These are phyloP conservation scores for Cordyceps cicadae DNA, from an alignment of 2,329 filamentous ascomycete genomes.

Conservation along the genomic window DNA sequence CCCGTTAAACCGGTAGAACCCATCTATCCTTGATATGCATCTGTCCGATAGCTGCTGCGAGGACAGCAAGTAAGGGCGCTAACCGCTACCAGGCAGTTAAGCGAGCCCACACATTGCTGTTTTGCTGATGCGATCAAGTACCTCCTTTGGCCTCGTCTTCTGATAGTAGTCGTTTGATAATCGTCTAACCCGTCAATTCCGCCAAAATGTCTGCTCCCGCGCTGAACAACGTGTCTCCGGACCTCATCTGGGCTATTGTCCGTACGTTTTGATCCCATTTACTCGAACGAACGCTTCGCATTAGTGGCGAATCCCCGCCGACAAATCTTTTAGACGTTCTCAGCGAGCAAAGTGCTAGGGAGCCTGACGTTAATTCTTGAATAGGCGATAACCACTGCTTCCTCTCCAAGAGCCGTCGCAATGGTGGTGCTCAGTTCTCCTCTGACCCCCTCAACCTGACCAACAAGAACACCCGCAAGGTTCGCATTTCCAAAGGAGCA, in stretches of 20 bases:
- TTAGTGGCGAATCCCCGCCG: not conserved
- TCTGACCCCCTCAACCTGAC: conserved; percentile 87
- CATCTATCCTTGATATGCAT: conserved; percentile 2
- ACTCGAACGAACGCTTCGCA: not conserved
- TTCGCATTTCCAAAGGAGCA: conserved; percentile 30
- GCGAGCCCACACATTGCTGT: conserved; percentile 34
- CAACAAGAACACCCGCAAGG: conserved; percentile 90
- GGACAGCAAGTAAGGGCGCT: conserved; percentile 14
- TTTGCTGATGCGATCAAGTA: conserved; percentile 3
- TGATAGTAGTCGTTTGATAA: conserved; percentile 7
- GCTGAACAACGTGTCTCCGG: conserved; percentile 70
- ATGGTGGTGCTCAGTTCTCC: conserved; percentile 81
- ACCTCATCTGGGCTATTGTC: conserved; percentile 91
- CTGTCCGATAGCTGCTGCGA: not conserved
- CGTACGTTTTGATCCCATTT: conserved; percentile 51
- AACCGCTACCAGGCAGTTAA: conserved; percentile 25
- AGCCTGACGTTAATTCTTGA: conserved; percentile 6
- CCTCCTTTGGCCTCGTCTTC: not conserved
- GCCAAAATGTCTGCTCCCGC: conserved; percentile 49
- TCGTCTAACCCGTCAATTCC: conserved; percentile 19
- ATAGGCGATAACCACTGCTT: conserved; percentile 80
- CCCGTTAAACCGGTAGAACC: not conserved
- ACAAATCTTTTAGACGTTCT: not conserved
- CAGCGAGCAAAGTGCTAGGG: not conserved
- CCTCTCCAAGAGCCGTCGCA: conserved; percentile 80